Evolutionary conservation across 2,329 filamentous ascomycete species (phyloP), one percentile per base, ranked within the genome.

Genomic region (Pseudogymnoascus sp.): DNA sequence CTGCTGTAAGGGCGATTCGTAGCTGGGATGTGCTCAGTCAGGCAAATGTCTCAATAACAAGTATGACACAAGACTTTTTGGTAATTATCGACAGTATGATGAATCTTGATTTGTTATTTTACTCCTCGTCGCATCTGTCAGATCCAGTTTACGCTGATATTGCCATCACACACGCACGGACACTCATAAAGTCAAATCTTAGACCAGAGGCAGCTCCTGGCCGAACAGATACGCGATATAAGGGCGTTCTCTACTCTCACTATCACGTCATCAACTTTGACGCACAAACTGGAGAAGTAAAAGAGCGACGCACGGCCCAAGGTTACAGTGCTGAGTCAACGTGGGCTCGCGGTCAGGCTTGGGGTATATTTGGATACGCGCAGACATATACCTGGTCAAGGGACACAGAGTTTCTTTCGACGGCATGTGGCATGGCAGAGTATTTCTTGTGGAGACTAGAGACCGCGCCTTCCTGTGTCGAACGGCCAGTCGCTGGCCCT

Each of bases 341-440:
- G 0, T 81, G 79, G 79, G 70, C 75, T 8, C 44, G 44, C 10
- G 44, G 44, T 10, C 44, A 50, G n/a, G 44, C 44, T 15, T 50
- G 44, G 50, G 44, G 61, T 8, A 63, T 66, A 61, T 29, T 65
- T 7, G 64, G 64, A 10, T 65, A 64, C 60, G 72, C 77, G 0
- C 78, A 81, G 63, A 77, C 76, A 0, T 81, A 79, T 61, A 70
- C 67, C 24, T 81, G 78, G 77, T 81, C 79, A 0, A 76, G 75
- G 13, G 73, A 78, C 3, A 24, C 62, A 0, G 66, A 60, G 0
- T 81, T 79, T 57, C 68, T 81, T 0, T 64, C 74, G 0, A 77
- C 78, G 0, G 75, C 80, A 0, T 73, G 75, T 3, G 74, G 74
- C 0, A 70, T 77, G 13, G 76, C 78, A 1, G 72, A 79, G 57